Evolutionary conservation across 2,329 filamentous ascomycete species (phyloP), one percentile per base, ranked within the genome.

Genomic region (Mycocentrospora acerina): DNA sequence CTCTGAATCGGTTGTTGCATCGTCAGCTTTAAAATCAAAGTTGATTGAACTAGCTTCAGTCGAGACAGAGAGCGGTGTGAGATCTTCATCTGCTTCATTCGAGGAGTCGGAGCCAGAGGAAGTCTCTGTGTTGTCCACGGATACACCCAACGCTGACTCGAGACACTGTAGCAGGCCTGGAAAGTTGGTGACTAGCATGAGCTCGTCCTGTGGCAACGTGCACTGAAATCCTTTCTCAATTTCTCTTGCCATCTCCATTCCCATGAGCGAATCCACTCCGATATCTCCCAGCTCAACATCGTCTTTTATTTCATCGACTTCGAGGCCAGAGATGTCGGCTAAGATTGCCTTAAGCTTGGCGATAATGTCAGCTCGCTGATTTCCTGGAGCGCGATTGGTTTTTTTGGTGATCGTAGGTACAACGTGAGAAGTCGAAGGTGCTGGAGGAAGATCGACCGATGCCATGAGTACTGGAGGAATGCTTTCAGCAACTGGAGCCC

Each of bases 251-350:
- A 71, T 42, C 36, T 70, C 68, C 17, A 57, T 67, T 2, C 46
- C 57, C 48, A 69, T 55, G 8, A 70, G 47, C 7, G 68, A 71
- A 37, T 70, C 68, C 10, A 71, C 53, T 2, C 69, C 68, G 9
- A 71, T 40, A 19, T 68, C 64, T 7, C 44, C 54, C 16, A 69
- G 42, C 7, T 53, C 42, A 3, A 47, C 35, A 12, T 57, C 49
- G 3, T 45, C 38, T 25, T 34, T 40, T n/a, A 59, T 39, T 12
- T 57, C 47, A 3, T 48, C 44, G 2, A 44, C 16, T 33, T 53
- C 31, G 48, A 47, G 22, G 46, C 48, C 48, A 26, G 47, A 28
- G 25, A 51, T 27, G 11, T 49, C 37, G 1, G 38, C 39, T 9
- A 53, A n/a, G 10, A 51, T 28, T 7, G 17, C 37, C 11, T 27